phyloP scores from a whole-genome alignment of 192 early-diverging fungal species.

The Coemansia sp. region DNA sequence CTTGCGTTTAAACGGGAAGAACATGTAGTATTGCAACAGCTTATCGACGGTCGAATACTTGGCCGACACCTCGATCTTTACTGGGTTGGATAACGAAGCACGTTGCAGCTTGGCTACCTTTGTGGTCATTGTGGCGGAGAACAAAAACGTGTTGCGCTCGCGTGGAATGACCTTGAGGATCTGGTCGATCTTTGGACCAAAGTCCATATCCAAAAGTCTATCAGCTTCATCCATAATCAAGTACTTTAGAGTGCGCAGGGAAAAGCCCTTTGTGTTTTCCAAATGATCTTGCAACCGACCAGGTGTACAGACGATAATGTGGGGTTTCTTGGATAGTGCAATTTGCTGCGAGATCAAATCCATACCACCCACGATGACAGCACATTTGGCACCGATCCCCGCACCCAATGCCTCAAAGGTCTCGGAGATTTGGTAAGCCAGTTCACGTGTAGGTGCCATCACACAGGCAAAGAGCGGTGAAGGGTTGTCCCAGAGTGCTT shows the following conservation, averaged over 20 bases:
- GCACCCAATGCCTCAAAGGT: constrained; percentile 88
- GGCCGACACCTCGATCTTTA: constrained; percentile 92
- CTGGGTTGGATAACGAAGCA: constrained; percentile 85
- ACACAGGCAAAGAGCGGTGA: constrained; percentile 91
- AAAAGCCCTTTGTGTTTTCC: constrained; percentile 98
- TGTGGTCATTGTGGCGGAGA: constrained; percentile 98
- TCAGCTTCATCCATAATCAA: constrained; percentile 95
- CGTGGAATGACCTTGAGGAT: constrained; percentile 88
- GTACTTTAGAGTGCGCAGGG: constrained; percentile 85
- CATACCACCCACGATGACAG: constrained; percentile 94
- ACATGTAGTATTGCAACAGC: constrained; percentile 91
- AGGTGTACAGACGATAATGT: constrained; percentile 93
- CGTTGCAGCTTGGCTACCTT: constrained; percentile 96
- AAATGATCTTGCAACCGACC: constrained; percentile 94
- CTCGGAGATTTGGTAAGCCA: constrained; percentile 93
- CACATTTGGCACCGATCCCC: constrained; percentile 86
- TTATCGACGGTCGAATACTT: constrained; percentile 96
- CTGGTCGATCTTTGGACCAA: constrained; percentile 95
- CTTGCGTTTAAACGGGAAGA: constrained; percentile 96
- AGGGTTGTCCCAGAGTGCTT: constrained; percentile 82
- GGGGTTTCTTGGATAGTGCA: constrained; percentile 91
- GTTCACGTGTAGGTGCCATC: constrained; percentile 95
- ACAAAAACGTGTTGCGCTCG: constrained; percentile 89
- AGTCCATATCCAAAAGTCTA: constrained; percentile 90
- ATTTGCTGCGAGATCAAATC: constrained; percentile 96